Base-by-base conservation (phyloP, 306 rosid species). In the Dalbergia oliveri region DNA sequence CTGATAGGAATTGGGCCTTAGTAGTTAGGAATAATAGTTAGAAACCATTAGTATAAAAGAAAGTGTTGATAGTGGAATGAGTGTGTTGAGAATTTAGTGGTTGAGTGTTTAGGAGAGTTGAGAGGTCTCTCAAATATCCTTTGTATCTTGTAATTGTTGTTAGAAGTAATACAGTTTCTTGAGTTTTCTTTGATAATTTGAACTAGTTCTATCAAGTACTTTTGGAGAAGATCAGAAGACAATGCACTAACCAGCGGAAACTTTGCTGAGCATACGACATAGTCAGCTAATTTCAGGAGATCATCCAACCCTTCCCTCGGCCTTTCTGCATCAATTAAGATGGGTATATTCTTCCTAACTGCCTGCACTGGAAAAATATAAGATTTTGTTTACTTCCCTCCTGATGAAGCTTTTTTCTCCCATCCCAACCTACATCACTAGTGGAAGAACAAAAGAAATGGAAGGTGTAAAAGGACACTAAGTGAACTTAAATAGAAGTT, bases 241-340 rank as follows among this genome's bases (percentile, higher is more conserved):
- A 69, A 67, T 70, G 57, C 78, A 86, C 92, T 90, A 87, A 77
- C 99, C 91, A 72, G 82, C 4, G 99, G 99, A 87, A 95, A 95
- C 61, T 85, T 89, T 1, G 82, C 84, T 10, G 99, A 90, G 84
- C 98, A 95, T 69, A 95, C 89, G 13, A 82, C 90, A 86, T 93
- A 93, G 73, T 85, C 89, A 73, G 98, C 89, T 56, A 89, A 82
- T 59, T 85, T 66, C 47, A 93, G 87, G 82, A 95, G 97, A 88
- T 89, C 93, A 84, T 90, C 93, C 82, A 93, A 82, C 80, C 98
- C 98, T 87, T 95, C 98, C 88, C 98, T 91, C 15, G 82, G 77
- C 69, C 89, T 88, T 90, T 95, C 99, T 78, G 97, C 94, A 14
- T 95, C 99, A 71, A 95, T 65, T 78, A 95, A 81, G 77, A 95